Evolutionary conservation across 352 stramenopile species (phyloP).

Genomic region (Phytophthora melonis): DNA sequence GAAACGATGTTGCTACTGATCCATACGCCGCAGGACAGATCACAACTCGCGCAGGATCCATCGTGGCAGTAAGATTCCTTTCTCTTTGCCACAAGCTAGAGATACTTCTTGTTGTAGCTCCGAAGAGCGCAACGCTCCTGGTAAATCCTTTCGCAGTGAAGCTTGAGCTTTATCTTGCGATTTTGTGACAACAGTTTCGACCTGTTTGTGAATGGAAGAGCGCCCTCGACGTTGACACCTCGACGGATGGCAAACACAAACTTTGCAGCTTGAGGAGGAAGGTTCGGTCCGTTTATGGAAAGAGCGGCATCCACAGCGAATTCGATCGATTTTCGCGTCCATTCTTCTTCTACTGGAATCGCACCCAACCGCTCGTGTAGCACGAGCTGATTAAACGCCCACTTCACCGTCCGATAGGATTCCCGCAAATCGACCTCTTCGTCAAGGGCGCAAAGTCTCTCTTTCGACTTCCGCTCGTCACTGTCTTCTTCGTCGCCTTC

Average conservation of each 20-base stretch:
- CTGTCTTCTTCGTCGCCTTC: constrained; percentile 39
- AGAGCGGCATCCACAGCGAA: neutral
- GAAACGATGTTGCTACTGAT: constrained; percentile 46
- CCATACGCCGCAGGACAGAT: constrained; percentile 45
- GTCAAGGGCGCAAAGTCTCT: neutral
- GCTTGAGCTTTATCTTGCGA: constrained; percentile 16
- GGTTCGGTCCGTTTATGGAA: neutral
- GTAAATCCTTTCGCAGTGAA: constrained; percentile 31
- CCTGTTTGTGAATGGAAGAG: constrained; percentile 19
- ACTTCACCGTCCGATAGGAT: constrained; percentile 32
- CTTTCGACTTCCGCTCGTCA: constrained; percentile 22
- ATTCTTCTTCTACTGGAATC: constrained; percentile 25
- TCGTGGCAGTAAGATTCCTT: constrained; percentile 12
- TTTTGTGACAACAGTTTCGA: constrained; percentile 9
- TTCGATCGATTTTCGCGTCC: constrained; percentile 4
- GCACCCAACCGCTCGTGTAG: constrained; percentile 27
- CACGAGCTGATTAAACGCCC: constrained; percentile 34
- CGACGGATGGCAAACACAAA: constrained; percentile 22
- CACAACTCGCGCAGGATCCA: constrained; percentile 12
- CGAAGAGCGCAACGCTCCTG: constrained; percentile 9
- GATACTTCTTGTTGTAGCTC: constrained; percentile 18
- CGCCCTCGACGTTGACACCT: constrained; percentile 16
- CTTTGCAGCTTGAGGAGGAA: constrained; percentile 9
- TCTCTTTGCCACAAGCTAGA: constrained; percentile 15
- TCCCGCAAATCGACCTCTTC: neutral